Base-by-base conservation (phyloP, 2,329 filamentous ascomycete genomes). In the Annulohypoxylon truncatum region DNA sequence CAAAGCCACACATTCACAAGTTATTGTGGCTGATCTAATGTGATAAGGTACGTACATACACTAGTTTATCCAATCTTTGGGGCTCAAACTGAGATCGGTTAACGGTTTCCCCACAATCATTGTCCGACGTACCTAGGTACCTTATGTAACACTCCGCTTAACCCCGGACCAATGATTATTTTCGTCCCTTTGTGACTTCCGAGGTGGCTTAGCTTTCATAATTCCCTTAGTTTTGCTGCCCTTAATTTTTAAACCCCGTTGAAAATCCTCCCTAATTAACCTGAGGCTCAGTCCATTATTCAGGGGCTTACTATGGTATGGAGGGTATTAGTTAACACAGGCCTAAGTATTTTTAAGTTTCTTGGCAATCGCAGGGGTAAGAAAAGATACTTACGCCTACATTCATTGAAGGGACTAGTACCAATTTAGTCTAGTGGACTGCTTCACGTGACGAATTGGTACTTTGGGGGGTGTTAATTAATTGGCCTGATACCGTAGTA, bases 171-270 rank as follows among this genome's bases (percentile, higher is more conserved):
- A 61, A 26, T 26, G 24, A 26, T 52, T 52, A 40, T 44, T 58
- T 42, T 62, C 12, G 15, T 42, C 22, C 22, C 40, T 42, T 22
- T 12, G 38, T 42, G 35, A 38, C 35, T 38, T 38, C 35, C 35
- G 12, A 33, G 5, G 46, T 51, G 55, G 55, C 55, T 42, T 15
- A 50, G 44, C 42, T 38, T 15, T 15, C n/a, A 35, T 15, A 15
- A 15, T 18, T 38, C 35, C 62, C 54, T 52, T 40, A 9, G 18
- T 46, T 26, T 61, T 28, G 18, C 40, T 40, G 54, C 54, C 64
- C 59, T 60, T 66, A 66, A 63, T 66, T 48, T 50, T 66, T 38
- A 15, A 29, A 52, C 24, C 35, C n/a, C 7, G 38, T 20, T 46
- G 29, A 18, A 24, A 59, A 33, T 40, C 48, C 42, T 46, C 48